These are phyloP conservation scores for Hansenula sp. DNA, from an alignment of 1,139 yeast genomes.

Conservation along the genomic window DNA sequence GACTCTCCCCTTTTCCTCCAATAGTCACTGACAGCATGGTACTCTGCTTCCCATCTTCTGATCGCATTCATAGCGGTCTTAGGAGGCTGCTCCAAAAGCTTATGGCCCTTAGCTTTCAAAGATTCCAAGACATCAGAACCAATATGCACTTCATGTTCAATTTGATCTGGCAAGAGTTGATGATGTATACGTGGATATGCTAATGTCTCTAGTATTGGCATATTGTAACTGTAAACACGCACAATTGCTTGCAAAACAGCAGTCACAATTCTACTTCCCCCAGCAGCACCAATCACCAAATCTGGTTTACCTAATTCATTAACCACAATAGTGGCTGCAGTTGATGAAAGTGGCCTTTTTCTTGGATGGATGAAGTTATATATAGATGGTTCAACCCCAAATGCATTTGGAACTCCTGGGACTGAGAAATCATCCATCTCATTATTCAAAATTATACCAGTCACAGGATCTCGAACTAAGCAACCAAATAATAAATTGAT, in stretches of 20 bases:
- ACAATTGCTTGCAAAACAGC: conserved; percentile 78
- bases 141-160: conserved; percentile 52
- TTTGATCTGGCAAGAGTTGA: conserved; percentile 73
- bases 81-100: conserved; percentile 28
- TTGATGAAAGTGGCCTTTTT: conserved; percentile 82
- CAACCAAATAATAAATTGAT: conserved; percentile 86
- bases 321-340: conserved; percentile 69
- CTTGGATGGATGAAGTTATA: conserved; percentile 72
- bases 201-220: conserved; percentile 61
- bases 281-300: conserved; percentile 85
- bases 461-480: conserved; percentile 67
- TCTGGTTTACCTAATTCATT: conserved; percentile 50
- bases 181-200: conserved; percentile 85
- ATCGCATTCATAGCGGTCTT: conserved; percentile 48
- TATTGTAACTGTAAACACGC: conserved; percentile 51
- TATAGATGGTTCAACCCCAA: conserved; percentile 74
- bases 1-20: conserved; percentile 52
- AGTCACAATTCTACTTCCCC: conserved; percentile 88
- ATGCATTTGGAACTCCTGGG: conserved; percentile 67
- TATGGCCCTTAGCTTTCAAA: conserved; percentile 38
- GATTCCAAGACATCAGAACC: conserved; percentile 29
- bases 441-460: conserved; percentile 82
- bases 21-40: conserved; percentile 52
- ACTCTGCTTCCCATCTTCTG: conserved; percentile 31
- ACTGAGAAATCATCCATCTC: conserved; percentile 96